Base-by-base conservation (phyloP, 2,329 filamentous ascomycete genomes). In the Aureobasidium pullulans region DNA sequence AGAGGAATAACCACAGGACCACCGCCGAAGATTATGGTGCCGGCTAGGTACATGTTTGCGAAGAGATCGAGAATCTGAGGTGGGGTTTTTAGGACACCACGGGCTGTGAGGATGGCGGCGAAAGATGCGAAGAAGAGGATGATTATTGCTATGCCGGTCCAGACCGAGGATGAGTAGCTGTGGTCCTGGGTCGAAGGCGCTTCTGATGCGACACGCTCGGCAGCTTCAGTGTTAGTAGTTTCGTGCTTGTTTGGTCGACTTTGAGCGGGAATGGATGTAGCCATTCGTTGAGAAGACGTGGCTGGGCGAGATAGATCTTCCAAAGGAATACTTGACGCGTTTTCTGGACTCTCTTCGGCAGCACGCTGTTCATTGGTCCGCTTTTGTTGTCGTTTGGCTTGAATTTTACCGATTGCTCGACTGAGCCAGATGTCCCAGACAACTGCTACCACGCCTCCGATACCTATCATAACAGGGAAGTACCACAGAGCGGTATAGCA, bases 401-500 rank as follows among this genome's bases (percentile, higher is more conserved):
- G 19, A 1, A 46, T 7, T 13, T 13, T 36, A 7, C 31, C 31
- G 2, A 57, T 46, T 4, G 19, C 16, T 1, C 42, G 40, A 9
- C 52, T 57, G 2, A 57, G 40, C 15, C 40, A 57, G 10, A 65
- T 44, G 69, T 89, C 86, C 75, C 82, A 84, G 0, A 81, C 57
- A 0, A 84, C 69, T 0, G 83, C 81, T 0, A 71, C 69, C 1
- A 78, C 10, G 0, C 86, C 87, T 0, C 79, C 81, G 1, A 76
- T 63, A 0, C 80, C 64, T 71, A 90, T 85, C 4, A 90, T 67
- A 0, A 83, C 66, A 0, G 88, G 88, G 47, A 89, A 90, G 64
- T 88, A 91, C 88, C 88, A 91, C 0, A 90, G 71, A 0, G 86
- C 82, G 52, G 84, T 89, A 65, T 90, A 90, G 50, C 87, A 76